Evolutionary conservation across 2,329 filamentous ascomycete species (phyloP), one percentile per base, ranked within the genome.

Genomic region (Xylariaceae sp.): DNA sequence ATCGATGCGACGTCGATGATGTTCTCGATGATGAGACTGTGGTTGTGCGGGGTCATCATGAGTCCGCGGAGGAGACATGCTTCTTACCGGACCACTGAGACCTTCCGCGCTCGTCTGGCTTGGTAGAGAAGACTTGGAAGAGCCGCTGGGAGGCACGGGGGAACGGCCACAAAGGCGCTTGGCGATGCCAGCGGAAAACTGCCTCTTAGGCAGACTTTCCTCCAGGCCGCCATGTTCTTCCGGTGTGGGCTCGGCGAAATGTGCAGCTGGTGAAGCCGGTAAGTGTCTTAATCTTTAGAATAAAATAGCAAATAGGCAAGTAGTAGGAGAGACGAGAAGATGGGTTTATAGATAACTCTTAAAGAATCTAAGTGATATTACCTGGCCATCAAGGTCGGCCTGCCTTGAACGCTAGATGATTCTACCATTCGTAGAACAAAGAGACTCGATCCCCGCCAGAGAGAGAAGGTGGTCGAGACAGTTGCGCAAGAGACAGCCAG

Each of bases 181-280:
- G 15, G 74, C 76, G 54, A 78, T 60, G 39, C 72, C 74, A 9
- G 75, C 78, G 8, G 78, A 73, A 62, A 75, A 80, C 59, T 79
- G 78, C 63, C 76, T 78, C 64, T 75, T 77, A 4, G 67, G 70
- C 34, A 66, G 66, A 30, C 64, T 62, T 39, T 78, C 76, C 45
- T 79, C 76, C 10, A 68, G 64, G 48, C 47, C 56, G 51, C n/a
- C 55, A 50, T 70, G 63, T 10, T 72, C 65, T 35, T 30, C 23
- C 23, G 68, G 64, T 58, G 76, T 74, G 17, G 82, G 81, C 65
- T 85, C 82, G 51, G 81, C 78, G 60, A 85, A 85, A 67, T 85
- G 82, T 56, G 85, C 83, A 58, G 81, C 82, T 80, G 59, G 49
- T 39, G 23, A 30, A 51, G 52, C 34, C 44, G 58, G 64, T 71